These are phyloP conservation scores for Lactarius hengduanensis DNA, from an alignment of 768 basidiomycete species.

Conservation along the genomic window DNA sequence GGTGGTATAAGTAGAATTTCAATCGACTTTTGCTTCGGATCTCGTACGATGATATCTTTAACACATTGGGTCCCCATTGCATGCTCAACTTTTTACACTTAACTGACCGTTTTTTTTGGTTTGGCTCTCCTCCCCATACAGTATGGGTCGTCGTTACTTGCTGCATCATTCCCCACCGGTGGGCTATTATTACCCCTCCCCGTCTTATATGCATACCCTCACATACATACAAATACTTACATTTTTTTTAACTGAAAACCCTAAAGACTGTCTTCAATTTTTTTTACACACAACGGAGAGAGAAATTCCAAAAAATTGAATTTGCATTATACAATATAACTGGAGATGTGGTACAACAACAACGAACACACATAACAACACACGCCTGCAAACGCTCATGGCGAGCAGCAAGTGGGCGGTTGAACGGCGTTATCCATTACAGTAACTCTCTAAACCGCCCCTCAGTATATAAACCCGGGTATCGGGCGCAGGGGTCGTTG, in stretches of 20 bases:
- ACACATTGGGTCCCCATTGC: neutral
- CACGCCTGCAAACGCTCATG: neutral
- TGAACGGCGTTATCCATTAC: neutral
- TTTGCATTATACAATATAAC: conserved; percentile 21
- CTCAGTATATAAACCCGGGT: neutral
- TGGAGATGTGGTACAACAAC: conserved; percentile 8
- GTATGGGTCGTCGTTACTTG: conserved; percentile 1
- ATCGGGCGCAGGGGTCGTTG: neutral
- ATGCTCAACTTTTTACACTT: neutral
- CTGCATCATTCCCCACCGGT: neutral
- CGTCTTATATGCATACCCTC: conserved; percentile 20
- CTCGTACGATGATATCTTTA: neutral
- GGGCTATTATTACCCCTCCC: neutral
- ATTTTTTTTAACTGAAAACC: neutral
- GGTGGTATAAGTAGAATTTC: conserved; percentile 64
- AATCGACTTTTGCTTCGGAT: too few relatives aligned
- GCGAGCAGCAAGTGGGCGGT: neutral
- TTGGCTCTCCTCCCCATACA: neutral
- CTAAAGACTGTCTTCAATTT: too few relatives aligned
- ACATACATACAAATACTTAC: neutral
- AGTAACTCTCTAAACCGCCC: neutral
- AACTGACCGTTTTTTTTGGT: neutral
- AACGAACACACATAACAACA: neutral
- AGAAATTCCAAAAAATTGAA: neutral
- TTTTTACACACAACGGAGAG: too few relatives aligned